These are phyloP conservation scores for Pleurostoma richardsiae DNA, from an alignment of 2,329 filamentous ascomycete species.

Conservation along the genomic window DNA sequence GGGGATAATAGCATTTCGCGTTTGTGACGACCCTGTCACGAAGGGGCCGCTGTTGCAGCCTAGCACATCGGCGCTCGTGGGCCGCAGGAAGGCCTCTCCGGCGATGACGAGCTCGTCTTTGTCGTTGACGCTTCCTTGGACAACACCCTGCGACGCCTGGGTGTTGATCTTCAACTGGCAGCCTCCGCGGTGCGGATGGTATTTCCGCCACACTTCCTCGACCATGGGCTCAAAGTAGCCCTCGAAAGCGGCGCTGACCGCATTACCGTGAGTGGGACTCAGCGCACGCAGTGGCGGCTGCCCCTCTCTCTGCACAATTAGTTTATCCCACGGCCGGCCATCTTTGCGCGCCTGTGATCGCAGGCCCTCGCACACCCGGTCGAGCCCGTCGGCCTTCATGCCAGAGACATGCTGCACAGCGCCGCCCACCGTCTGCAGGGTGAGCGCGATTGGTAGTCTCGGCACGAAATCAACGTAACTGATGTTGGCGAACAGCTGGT, in stretches of 20 bases:
- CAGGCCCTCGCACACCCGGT: slow-evolving; percentile 47
- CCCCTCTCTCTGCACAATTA: slow-evolving; percentile 31
- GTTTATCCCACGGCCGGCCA: slow-evolving; percentile 55
- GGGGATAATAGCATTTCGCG: slow-evolving; percentile 39
- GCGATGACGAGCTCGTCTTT: slow-evolving; percentile 31
- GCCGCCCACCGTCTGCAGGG: slow-evolving; percentile 36
- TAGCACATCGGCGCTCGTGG: slow-evolving; percentile 59
- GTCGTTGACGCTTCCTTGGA: slow-evolving; percentile 42
- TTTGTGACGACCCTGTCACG: slow-evolving; percentile 30
- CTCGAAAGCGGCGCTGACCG: slow-evolving; percentile 36
- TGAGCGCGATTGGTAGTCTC: slow-evolving; percentile 47
- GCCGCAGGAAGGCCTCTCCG: slow-evolving; percentile 44
- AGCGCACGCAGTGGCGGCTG: slow-evolving; percentile 30
- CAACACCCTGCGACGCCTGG: slow-evolving; percentile 51
- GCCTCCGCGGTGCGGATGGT: slow-evolving; percentile 13
- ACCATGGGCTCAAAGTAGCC: slow-evolving; percentile 38
- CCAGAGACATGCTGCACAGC: slow-evolving; percentile 48
- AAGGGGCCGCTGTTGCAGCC: slow-evolving; percentile 62
- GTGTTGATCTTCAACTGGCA: slow-evolving; percentile 55
- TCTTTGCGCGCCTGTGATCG: slow-evolving; percentile 50
- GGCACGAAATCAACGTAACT: slow-evolving; percentile 62
- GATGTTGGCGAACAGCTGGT: slow-evolving; percentile 59
- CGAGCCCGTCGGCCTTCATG: slow-evolving; percentile 51
- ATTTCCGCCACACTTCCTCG: slow-evolving; percentile 34
- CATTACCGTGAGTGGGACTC: slow-evolving; percentile 36